These are phyloP conservation scores for Phytophthora hibernalis DNA, from an alignment of 352 stramenopile genomes.

Conservation along the genomic window DNA sequence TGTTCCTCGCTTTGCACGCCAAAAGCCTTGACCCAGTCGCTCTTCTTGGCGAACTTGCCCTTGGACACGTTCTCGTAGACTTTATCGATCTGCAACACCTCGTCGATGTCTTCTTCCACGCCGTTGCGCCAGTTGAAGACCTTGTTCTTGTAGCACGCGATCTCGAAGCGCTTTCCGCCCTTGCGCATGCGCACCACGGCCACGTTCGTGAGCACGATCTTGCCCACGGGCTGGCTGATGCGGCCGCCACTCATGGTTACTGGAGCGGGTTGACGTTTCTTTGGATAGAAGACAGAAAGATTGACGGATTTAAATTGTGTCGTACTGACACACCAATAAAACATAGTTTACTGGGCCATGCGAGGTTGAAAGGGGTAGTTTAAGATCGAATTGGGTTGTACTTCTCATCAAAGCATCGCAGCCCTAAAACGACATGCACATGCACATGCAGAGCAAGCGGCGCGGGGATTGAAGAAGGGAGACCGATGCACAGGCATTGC, in stretches of 20 bases:
- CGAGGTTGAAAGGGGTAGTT: too few species aligned
- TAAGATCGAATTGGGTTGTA: too few species aligned
- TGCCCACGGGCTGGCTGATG: conserved; percentile 84
- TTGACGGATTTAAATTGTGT: background rate
- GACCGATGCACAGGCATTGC: too few species aligned
- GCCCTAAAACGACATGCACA: too few species aligned
- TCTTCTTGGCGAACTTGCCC: conserved; percentile 96
- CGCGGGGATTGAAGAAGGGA: too few species aligned
- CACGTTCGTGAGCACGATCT: conserved; percentile 97
- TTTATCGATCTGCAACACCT: conserved; percentile 97
- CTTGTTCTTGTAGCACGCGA: conserved; percentile 99
- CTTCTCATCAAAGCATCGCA: too few species aligned
- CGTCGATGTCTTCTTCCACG: conserved; percentile 97
- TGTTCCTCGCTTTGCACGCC: conserved; percentile 92
- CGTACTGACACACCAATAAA: background rate
- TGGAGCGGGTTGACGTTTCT: conserved; percentile 12
- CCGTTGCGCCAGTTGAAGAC: conserved; percentile 98
- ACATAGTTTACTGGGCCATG: too few species aligned
- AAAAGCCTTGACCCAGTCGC: conserved; percentile 95
- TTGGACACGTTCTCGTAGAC: conserved; percentile 99
- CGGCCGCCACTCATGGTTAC: conserved; percentile 63
- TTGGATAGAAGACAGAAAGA: background rate
- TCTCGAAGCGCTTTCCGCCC: conserved; percentile 97
- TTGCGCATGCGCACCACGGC: conserved; percentile 96
- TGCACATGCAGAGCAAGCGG: too few species aligned